Evolutionary conservation across 1,284 basidiomycete species (phyloP).

Genomic region (Ceratorhiza oryzae-sativae): DNA sequence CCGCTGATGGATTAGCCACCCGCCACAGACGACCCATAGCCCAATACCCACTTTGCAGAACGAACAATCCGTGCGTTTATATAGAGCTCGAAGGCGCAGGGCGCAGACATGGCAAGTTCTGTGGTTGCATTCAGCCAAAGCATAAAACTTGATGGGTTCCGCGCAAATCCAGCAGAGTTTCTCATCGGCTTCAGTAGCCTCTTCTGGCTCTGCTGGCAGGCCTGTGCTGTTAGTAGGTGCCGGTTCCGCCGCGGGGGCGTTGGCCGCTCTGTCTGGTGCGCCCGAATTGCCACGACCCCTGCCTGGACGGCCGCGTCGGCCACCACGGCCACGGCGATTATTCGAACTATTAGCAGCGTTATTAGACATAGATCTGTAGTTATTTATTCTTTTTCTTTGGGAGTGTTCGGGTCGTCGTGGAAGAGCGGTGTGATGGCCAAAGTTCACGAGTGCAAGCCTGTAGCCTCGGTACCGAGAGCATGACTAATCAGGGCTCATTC

Average conservation of each 20-base stretch:
- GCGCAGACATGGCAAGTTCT: constrained; percentile 93
- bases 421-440: not conserved
- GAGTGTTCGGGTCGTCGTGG: not conserved
- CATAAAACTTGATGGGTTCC: constrained; percentile 90
- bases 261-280: not conserved
- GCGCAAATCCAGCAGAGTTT: constrained; percentile 93
- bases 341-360: not conserved
- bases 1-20: constrained; percentile 19
- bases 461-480: not conserved
- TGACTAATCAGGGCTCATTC: constrained; percentile 5
- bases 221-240: not conserved
- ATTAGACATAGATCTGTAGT: not conserved
- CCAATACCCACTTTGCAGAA: constrained; percentile 84
- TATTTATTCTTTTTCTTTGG: not conserved
- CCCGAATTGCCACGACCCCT: not conserved
- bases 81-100: constrained; percentile 87
- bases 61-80: constrained; percentile 93
- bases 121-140: constrained; percentile 91
- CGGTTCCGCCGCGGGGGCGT: not conserved
- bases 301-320: constrained; percentile 1
- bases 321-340: constrained; percentile 30
- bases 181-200: constrained; percentile 51
- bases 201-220: constrained; percentile 2
- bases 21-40: constrained; percentile 16
- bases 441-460: not conserved